Evolutionary conservation across 2,329 filamentous ascomycete species (phyloP).

Genomic region (Aspergillus amoenus): DNA sequence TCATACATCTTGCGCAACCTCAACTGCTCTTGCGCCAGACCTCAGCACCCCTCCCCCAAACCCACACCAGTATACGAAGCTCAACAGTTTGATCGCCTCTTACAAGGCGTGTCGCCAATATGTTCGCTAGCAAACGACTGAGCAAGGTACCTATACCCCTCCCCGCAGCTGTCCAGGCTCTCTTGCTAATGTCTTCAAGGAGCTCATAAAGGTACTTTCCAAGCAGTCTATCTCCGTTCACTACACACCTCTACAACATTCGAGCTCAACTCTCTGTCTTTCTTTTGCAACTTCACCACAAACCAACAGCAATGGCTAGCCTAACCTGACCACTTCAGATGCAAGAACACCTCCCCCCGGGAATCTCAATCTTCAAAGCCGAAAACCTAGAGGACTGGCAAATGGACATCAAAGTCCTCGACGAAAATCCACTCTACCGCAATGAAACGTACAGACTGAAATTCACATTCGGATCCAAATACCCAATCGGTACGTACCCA

Average conservation of each 20-base stretch:
- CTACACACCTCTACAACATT: neutral
- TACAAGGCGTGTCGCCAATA: conserved; percentile 21
- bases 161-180: neutral
- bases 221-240: neutral
- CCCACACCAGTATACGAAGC: neutral
- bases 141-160: conserved; percentile 40
- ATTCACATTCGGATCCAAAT: conserved; percentile 78
- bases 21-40: neutral
- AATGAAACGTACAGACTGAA: conserved; percentile 79
- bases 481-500: conserved; percentile 78
- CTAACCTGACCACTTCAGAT: conserved; percentile 42
- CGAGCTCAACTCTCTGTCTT: neutral
- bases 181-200: conserved; percentile 39
- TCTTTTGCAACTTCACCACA: neutral
- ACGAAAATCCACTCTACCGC: conserved; percentile 83
- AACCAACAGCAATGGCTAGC: neutral
- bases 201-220: conserved; percentile 54
- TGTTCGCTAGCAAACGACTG: conserved; percentile 53
- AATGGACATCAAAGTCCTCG: conserved; percentile 87
- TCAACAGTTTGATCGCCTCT: neutral
- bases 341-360: conserved; percentile 59
- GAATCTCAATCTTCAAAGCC: conserved; percentile 75
- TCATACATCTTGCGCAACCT: conserved; percentile 18
- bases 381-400: conserved; percentile 87
- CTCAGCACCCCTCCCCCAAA: neutral